Evolutionary conservation across 257 asterid species (phyloP).

Genomic region (Schizonepeta tenuifolia): DNA sequence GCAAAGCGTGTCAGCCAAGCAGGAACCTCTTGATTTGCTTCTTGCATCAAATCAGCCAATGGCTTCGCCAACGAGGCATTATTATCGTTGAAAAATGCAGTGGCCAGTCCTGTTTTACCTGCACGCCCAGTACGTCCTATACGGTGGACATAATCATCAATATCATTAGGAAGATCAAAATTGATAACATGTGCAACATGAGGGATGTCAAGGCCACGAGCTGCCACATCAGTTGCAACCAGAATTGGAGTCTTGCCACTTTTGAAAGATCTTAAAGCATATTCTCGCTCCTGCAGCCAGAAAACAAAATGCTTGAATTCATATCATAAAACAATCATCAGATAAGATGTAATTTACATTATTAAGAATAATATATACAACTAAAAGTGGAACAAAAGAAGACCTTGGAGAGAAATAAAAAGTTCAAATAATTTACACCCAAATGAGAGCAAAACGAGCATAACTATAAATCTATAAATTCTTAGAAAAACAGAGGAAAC

Average conservation of each 20-base stretch:
- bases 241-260: constrained; percentile 82
- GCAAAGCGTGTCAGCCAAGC: constrained; percentile 91
- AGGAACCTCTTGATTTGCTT: constrained; percentile 94
- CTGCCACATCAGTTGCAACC: constrained; percentile 96
- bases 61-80: constrained; percentile 76
- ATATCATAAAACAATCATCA: neutral
- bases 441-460: neutral
- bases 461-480: neutral
- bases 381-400: neutral
- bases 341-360: neutral
- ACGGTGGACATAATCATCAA: constrained; percentile 94
- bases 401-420: neutral
- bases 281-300: constrained; percentile 78
- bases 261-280: constrained; percentile 89
- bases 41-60: constrained; percentile 86
- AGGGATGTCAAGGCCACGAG: constrained; percentile 98
- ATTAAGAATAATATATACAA: neutral
- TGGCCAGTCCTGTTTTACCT: constrained; percentile 86
- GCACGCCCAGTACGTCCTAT: constrained; percentile 97
- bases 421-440: neutral
- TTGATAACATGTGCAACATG: constrained; percentile 93
- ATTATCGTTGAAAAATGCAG: constrained; percentile 88
- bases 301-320: constrained; percentile 13
- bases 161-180: constrained; percentile 93
- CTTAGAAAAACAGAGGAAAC: constrained; percentile 3